These are phyloP conservation scores for Beauveria sp. DNA, from an alignment of 2,329 filamentous ascomycete genomes.

Conservation along the genomic window DNA sequence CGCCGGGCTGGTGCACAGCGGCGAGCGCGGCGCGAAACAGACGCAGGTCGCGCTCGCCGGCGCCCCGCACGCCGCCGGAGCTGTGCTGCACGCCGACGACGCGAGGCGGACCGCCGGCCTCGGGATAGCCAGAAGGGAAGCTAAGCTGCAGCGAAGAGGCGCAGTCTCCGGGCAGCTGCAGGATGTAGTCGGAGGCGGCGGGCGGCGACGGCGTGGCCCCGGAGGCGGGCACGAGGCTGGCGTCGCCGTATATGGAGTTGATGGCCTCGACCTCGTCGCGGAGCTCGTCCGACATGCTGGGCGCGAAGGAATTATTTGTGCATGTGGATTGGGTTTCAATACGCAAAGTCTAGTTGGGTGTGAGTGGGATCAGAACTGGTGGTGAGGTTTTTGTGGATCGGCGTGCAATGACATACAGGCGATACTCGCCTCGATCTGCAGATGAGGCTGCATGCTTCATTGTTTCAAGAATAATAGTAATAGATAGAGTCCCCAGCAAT, in stretches of 20 bases:
- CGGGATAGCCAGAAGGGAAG: conserved; percentile 70
- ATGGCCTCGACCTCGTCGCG: conserved; percentile 71
- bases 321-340: neutral
- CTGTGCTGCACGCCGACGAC: conserved; percentile 77
- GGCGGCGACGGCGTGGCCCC: conserved; percentile 27
- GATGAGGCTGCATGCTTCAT: no score
- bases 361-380: neutral
- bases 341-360: no score
- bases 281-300: conserved; percentile 50
- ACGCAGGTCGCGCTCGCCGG: conserved; percentile 63
- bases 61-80: conserved; percentile 64
- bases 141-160: conserved; percentile 52
- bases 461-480: no score
- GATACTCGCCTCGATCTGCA: no score
- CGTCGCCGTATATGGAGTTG: conserved; percentile 73
- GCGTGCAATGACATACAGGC: neutral
- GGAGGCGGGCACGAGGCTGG: conserved; percentile 44
- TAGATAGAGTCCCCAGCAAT: no score
- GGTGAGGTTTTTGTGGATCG: neutral
- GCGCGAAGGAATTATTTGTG: neutral
- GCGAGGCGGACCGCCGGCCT: conserved; percentile 63
- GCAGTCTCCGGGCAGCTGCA: conserved; percentile 58
- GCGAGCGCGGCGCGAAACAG: conserved; percentile 60
- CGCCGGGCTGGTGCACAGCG: conserved; percentile 61
- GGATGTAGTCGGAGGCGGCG: conserved; percentile 37